A percentile compares a stretch with the other conserved stretches of the same genome.
These are phyloP conservation scores for Aspergillus aculeatus DNA, from an alignment of 2,329 filamentous ascomycete genomes.

Conservation along the genomic window DNA sequence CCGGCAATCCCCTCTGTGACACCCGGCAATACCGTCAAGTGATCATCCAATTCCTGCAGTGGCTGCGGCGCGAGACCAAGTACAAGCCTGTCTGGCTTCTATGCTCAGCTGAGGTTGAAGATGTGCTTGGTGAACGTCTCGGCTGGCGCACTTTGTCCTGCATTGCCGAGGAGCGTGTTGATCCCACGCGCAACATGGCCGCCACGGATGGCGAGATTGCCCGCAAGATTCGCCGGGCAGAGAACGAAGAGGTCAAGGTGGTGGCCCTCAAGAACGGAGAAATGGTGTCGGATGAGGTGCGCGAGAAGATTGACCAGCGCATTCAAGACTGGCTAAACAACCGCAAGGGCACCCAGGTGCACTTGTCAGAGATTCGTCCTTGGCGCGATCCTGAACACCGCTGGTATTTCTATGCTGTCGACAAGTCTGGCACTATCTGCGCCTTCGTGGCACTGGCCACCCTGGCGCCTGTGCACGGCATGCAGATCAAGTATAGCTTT, in stretches of 20 bases:
- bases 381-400: slow-evolving; percentile 83
- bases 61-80: slow-evolving; percentile 66
- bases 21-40: slow-evolving; percentile 71
- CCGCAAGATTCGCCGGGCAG: slow-evolving; percentile 75
- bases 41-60: slow-evolving; percentile 71
- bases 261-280: slow-evolving; percentile 68
- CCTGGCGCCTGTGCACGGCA: slow-evolving; percentile 76
- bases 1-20: slow-evolving; percentile 85
- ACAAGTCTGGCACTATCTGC: slow-evolving; percentile 68
- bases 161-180: slow-evolving; percentile 82
- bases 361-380: slow-evolving; percentile 83
- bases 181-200: slow-evolving; percentile 66
- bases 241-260: slow-evolving; percentile 81
- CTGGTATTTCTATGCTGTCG: slow-evolving; percentile 79
- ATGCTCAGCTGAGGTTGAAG: slow-evolving; percentile 74
- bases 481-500: slow-evolving; percentile 94
- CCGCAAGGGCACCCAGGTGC: slow-evolving; percentile 82
- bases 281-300: slow-evolving; percentile 64
- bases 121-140: slow-evolving; percentile 74
- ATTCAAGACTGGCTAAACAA: slow-evolving; percentile 76
- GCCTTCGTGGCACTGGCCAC: slow-evolving; percentile 81
- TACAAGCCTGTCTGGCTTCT: slow-evolving; percentile 88
- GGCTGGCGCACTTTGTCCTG: slow-evolving; percentile 88
- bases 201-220: slow-evolving; percentile 65
- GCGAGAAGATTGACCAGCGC: slow-evolving; percentile 66